phyloP scores from a whole-genome alignment of 495 filamentous ascomycete species.

The Sordaria brevicollis region DNA sequence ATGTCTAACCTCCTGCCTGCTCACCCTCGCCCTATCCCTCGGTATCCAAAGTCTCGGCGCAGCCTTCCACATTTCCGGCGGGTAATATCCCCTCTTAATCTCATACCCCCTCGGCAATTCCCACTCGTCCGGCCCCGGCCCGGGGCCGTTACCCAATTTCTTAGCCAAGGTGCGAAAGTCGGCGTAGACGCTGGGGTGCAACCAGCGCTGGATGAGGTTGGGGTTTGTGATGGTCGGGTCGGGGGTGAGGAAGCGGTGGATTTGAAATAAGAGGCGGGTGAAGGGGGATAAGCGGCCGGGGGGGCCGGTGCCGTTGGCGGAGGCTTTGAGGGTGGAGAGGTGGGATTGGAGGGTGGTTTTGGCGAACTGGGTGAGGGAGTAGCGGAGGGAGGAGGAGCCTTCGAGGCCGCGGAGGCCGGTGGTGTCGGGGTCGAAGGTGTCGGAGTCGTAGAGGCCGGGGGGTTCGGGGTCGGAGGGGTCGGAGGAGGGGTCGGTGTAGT shows the following conservation, averaged over 20 bases:
- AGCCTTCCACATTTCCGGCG: constrained; percentile 52
- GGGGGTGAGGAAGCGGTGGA: constrained; percentile 15
- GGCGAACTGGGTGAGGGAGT: constrained; percentile 6
- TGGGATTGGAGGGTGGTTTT: constrained; percentile 9
- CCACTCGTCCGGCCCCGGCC: constrained; percentile 18
- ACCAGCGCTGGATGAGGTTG: constrained; percentile 42
- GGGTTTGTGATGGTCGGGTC: constrained; percentile 13
- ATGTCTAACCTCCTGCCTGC: constrained; percentile 50
- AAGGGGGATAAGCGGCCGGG: fast-evolving
- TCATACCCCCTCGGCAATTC: constrained; percentile 46
- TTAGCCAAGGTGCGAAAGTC: constrained; percentile 53
- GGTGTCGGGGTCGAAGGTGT: not conserved
- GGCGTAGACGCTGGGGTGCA: constrained; percentile 56
- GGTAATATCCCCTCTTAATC: constrained; percentile 46
- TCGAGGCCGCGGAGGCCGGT: constrained; percentile 22
- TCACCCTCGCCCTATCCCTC: constrained; percentile 53
- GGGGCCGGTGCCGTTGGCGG: constrained; percentile 6
- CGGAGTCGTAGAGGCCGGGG: constrained; percentile 13
- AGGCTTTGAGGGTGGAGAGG: constrained; percentile 1
- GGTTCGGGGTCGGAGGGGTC: constrained; percentile 18
- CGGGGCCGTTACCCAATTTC: constrained; percentile 42
- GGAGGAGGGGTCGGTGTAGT: not conserved
- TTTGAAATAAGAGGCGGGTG: constrained; percentile 11
- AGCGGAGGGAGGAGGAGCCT: constrained; percentile 21
- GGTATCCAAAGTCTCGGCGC: constrained; percentile 62